Conservation (phyloP, 352 stramenopile species). For the Blastocystis sp. region DNA sequence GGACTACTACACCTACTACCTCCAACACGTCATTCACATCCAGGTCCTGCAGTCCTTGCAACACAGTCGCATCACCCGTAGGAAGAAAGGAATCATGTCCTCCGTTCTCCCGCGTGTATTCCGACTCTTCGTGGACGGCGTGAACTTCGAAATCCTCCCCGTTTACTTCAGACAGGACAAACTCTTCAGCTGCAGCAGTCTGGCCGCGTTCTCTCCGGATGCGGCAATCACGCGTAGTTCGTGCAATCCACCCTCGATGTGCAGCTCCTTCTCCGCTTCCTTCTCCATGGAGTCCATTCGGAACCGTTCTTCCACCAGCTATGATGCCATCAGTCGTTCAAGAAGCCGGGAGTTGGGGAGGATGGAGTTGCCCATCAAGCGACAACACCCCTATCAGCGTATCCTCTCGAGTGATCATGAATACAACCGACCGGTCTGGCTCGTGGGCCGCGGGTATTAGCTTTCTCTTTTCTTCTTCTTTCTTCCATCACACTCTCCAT, state of each 20-base stretch:
- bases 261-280: background rate
- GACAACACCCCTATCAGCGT: background rate
- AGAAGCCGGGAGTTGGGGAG: background rate
- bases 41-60: slow-evolving; percentile 45
- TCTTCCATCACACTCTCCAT: background rate
- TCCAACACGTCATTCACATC: slow-evolving; percentile 65
- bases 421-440: background rate
- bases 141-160: slow-evolving; percentile 51
- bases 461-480: background rate
- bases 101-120: slow-evolving; percentile 20
- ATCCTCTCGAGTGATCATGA: background rate
- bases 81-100: slow-evolving; percentile 54
- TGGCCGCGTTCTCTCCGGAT: background rate
- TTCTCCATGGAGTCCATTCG: background rate
- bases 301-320: background rate
- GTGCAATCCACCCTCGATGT: background rate
- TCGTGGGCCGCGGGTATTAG: background rate
- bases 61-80: background rate
- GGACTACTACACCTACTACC: slow-evolving; percentile 59
- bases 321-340: background rate
- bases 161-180: slow-evolving; percentile 42
- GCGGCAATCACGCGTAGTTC: background rate
- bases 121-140: slow-evolving; percentile 49
- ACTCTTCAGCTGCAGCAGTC: background rate
- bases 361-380: background rate